Base-by-base conservation (phyloP, 1,284 basidiomycete species). In the Puccinia polysora region DNA sequence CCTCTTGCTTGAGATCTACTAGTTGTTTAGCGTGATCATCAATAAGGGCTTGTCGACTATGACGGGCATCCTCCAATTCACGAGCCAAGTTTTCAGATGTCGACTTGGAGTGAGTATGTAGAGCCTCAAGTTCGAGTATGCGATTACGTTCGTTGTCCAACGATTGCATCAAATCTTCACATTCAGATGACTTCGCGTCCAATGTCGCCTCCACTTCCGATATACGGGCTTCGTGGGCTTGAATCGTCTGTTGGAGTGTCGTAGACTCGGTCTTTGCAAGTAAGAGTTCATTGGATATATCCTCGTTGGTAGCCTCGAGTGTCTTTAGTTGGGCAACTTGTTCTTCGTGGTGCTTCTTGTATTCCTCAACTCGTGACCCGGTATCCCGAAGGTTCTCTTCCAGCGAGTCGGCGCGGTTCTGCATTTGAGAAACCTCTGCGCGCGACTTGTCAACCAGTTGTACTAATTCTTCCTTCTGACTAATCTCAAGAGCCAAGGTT, bases 171-270 rank as follows among this genome's bases (percentile, higher is more conserved):
- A 71, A 60, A n/a, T 52, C 32, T 52, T 60, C 23, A 28, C 25
- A 59, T 55, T 71, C 58, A 2, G 49, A 52, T 18, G 20, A 62
- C 58, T 71, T 60, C 14, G 20, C 32, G 7, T 63, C 36, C 34
- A 71, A 34, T 14, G 15, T 52, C 8, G n/a, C 32, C 18, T 53
- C 23, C 20, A 50, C 43, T n/a, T 71, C 68, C 18, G 45, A 30
- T 40, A 71, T 50, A 8, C 23, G 68, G 18, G 25, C 38, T 10
- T 40, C 47, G 25, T n/a, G 36, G 15, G 40, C 59, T 40, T 20
- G 20, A 50, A 71, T 36, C 28, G 49, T 49, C 40, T 49, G 23
- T 30, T 63, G 23, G 20, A 60, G 20, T 23, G 28, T 50, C n/a
- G 32, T 36, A 6, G 59, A 62, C 28, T 62, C 36, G 30, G 43